Base-by-base conservation (phyloP, 495 filamentous ascomycete species). In the Jackrogersella minutella region DNA sequence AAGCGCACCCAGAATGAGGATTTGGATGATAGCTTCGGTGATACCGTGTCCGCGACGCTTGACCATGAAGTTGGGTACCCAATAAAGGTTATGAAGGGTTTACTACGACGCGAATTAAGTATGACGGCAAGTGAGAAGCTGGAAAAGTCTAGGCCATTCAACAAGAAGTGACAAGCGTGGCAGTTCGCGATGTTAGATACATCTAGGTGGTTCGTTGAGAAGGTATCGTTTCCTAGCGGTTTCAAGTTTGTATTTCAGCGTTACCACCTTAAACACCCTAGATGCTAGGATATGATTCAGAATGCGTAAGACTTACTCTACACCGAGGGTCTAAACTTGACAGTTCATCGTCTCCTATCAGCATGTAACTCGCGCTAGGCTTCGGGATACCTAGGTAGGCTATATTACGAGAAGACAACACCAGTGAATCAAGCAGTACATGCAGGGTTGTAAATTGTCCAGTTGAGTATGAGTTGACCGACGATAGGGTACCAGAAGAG, bases 211-310 rank as follows among this genome's bases (percentile, higher is more conserved):
- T 34, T 34, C 31, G 11, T 34, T 2, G 28, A 30, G 30, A 34
- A 55, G 28, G 19, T 31, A 49, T 22, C 8, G 6, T 10, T 41
- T 33, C 26, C 14, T 5, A 64, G 60, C 60, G 52, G 52, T 14
- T 26, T 64, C 5, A 5, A 5, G 5, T 34, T 57, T 51, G 21
- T 33, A 13, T 16, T 49, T 56, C 1, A 33, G 52, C 61, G 33
- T 64, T 8, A 22, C 8, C 1, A 2, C 16, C 28, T 39, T 14
- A 36, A 34, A 9, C 7, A 30, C 3, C 7, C 1, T 5, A 40
- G n/a, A 44, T 22, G 40, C 5, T 22, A 24, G 16, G 40, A 40
- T 30, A 3, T 30, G 3, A 30, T 30, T 41, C 16, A 41, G 19
- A 4, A 14, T n/a, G 39, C 9, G 9, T 41, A 5, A 30, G 26